Base-by-base conservation (phyloP, 257 asterid species). In the Fraxinus anomala region DNA sequence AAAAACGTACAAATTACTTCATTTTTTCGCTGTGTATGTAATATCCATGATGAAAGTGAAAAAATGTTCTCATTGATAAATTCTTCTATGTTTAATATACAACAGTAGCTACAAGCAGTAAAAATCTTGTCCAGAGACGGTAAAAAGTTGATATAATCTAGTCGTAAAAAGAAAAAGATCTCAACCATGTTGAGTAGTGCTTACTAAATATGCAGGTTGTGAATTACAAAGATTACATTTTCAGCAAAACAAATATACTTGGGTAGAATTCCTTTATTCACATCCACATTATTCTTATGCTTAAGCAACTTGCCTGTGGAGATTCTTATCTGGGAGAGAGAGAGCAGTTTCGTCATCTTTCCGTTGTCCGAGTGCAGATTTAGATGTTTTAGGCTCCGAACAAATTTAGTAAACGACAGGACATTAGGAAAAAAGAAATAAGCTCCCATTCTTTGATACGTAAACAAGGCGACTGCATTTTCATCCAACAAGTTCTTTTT, bases 381-480 rank as follows among this genome's bases (percentile, higher is more conserved):
- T 0, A 88, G 86, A 59, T 85, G 86, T 30, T 80, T 84, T 10
- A 94, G 72, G 59, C 84, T 83, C 13, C 94, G 84, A 0, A 87
- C 88, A 19, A 92, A 87, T 54, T 79, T 81, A 5, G 92, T 75
- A 83, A 94, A 94, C 9, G 72, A 69, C 9, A 89, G 88, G 24
- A 94, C 92, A 81, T 92, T 84, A 0, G 97, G 99, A 6, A 96
- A 92, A 94, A 94, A 94, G 94, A 94, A 94, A 56, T 91, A 69
- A 37, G 92, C 97, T 24, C 99, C 99, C 97, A 94, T 94, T 71
- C 99, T 88, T 54, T 92, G 97, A 80, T 92, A 92, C 4, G 85
- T 89, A 68, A 94, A 94, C 84, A 83, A 21, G 30, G 79, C 85
- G 44, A 85, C 82, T 68, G 78, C 82, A 44, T 85, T 87, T 73